Conservation (phyloP, 2,329 filamentous ascomycete species). For the Dothideomycetes sp. region DNA sequence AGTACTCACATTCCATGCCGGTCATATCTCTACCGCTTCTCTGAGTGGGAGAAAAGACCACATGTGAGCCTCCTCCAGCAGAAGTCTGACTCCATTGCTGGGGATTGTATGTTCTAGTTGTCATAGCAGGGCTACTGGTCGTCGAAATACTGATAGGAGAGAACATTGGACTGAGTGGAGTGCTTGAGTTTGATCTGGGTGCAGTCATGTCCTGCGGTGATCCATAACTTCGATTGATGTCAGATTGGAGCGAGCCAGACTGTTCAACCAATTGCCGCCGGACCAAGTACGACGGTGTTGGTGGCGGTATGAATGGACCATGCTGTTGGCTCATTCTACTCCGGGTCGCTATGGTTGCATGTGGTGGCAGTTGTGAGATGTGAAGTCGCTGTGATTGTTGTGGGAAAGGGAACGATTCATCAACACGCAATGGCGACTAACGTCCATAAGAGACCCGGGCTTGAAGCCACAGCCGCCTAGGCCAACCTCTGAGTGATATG, state of each 20-base stretch:
- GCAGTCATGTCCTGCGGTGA: slow-evolving; percentile 13
- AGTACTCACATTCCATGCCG: slow-evolving; percentile 41
- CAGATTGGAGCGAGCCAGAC: slow-evolving; percentile 33
- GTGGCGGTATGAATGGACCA: slow-evolving; percentile 1
- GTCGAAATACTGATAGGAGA: slow-evolving; percentile 21
- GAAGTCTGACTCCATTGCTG: slow-evolving; percentile 39
- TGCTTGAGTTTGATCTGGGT: slow-evolving; percentile 17
- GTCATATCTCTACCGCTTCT: slow-evolving; percentile 31
- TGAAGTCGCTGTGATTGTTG: neutral
- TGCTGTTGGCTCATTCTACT: slow-evolving; percentile 12
- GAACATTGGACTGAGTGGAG: slow-evolving; percentile 22
- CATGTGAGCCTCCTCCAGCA: slow-evolving; percentile 29
- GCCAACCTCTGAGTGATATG: neutral
- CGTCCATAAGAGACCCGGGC: neutral
- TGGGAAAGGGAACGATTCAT: neutral
- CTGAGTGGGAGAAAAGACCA: slow-evolving; percentile 24
- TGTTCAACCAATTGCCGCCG: slow-evolving; percentile 27
- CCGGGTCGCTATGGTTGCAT: slow-evolving; percentile 2
- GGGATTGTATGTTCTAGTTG: slow-evolving; percentile 36
- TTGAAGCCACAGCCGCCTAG: slow-evolving; percentile 6
- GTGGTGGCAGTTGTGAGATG: neutral
- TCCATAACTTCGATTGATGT: slow-evolving; percentile 25
- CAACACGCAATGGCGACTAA: slow-evolving; percentile 6
- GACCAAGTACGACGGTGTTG: slow-evolving; percentile 4
- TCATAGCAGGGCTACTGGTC: slow-evolving; percentile 19